Base-by-base conservation (phyloP, 306 rosid genomes). In the Cucumis cinereus region DNA sequence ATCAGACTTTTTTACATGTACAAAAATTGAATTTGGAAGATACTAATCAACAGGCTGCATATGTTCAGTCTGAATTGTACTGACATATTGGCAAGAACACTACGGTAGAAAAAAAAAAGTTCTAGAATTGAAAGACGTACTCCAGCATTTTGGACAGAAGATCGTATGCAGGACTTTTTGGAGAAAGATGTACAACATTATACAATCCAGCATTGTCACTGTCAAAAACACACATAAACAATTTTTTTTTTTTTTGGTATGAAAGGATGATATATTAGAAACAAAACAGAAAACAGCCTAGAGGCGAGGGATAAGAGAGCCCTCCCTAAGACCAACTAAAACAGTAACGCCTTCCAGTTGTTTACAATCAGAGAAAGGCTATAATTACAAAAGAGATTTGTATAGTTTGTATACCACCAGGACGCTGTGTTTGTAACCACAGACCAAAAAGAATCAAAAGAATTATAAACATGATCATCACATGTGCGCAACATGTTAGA, bases 71-170 rank as follows among this genome's bases (percentile, higher is more conserved):
- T 45, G 57, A 70, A 23, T 15, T 15, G 16, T 24, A 7, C 40
- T 15, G 22, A 24, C 15, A 70, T 47, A 70, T n/a, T 33, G 23
- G 12, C 20, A 20, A 35, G 17, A 59, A 59, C 15, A 40, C 56
- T 14, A 68, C 36, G 28, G 57, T 66, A 56, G 28, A 40, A 73
- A 71, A 47, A 71, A 47, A 53, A 12, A 73, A 61, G 57, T 50
- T 60, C 47, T 59, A 40, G 53, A 79, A 81, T 78, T 80, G 82
- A 53, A 85, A 53, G 86, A 88, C 97, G 82, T 90, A 93, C 98
- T 93, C 98, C 1, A 93, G 97, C 98, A 93, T 93, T 92, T 82
- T 93, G 74, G 98, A 90, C 76, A 93, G 82, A 67, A 93, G 98
- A 83, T 91, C 98, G 75, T 79, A 93, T 59, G 97, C 94, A 79